Base-by-base conservation (phyloP, 2,329 filamentous ascomycete species). In the Chaetomium sp. region DNA sequence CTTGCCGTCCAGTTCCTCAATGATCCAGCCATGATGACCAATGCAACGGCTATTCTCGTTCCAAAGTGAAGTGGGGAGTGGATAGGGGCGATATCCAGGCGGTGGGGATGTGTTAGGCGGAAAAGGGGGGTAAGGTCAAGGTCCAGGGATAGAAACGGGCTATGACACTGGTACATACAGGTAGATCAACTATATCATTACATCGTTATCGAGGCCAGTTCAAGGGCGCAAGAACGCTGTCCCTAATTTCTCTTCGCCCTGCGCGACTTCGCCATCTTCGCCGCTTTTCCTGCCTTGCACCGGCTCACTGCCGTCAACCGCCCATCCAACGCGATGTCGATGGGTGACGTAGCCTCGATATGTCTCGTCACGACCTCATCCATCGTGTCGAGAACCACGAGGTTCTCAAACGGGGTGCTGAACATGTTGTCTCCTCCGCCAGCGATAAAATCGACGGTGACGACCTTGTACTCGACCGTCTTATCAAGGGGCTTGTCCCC, bases 361-460 rank as follows among this genome's bases (percentile, higher is more conserved):
- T 82, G 81, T 35, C 73, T 67, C 3, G 77, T 75, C 1, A 85
- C 74, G 1, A 85, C 81, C 68, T 84, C 79, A 57, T 83, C 83
- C 67, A 84, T 76, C 0, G 80, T 81, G 64, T 84, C 81, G 3
- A 85, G 74, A 0, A 76, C 73, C 7, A 80, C 74, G 21, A 80
- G 76, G 72, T 73, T 60, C 10, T 58, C 68, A 6, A 74, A 71
- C 1, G 72, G 31, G 1, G 74, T 67, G 21, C 62, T 64, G 12
- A 73, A 80, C 71, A 89, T 84, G 71, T 87, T 88, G 70, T 90
- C 87, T 16, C 87, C 87, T 2, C 85, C 86, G 2, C 81, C 80
- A 1, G 86, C 85, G 0, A 90, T 68, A 69, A 89, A 90, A 70
- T 89, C 87, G 1, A 88, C 76, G 0, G 87, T 89, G 19, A 87